Base-by-base conservation (phyloP, 2,329 filamentous ascomycete species). In the Alternaria gansuensis region DNA sequence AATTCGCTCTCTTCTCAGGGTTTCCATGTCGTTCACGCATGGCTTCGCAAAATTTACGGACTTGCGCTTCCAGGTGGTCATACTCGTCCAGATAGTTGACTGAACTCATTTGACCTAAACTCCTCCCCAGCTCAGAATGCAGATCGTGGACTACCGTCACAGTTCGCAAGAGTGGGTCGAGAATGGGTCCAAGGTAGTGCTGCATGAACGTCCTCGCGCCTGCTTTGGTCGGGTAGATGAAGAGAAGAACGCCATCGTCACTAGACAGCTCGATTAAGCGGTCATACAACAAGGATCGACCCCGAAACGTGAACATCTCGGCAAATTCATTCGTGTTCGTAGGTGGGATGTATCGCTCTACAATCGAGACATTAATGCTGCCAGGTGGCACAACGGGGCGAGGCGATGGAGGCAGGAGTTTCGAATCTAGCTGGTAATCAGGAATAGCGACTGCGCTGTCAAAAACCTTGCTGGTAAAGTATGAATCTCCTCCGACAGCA, bases 321-420 rank as follows among this genome's bases (percentile, higher is more conserved):
- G 79, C 75, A 59, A 87, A 87, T 68, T 89, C 87, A 64, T 85
- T 81, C 0, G 77, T 69, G 23, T 82, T 86, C 0, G 85, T 82
- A 2, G 87, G 87, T 17, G 87, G 87, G n/a, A 89, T 85, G 71
- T 87, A 89, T 36, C 87, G 83, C 74, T 89, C 87, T 4, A 89
- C 80, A 11, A 88, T 80, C 2, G 86, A 85, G 39, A 88, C 78
- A 54, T 88, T 82, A 60, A 88, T 84, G 49, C 83, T 86, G 17
- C 81, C 82, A 0, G 86, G 87, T 5, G 85, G 83, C 1, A 88
- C 86, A 41, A 88, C 82, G 2, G 85, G 85, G 54, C 82, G 79
- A 10, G 85, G 85, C 11, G 82, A 83, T 41, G 82, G 80, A 8
- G 83, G 80, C 4, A 82, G 73, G 17, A 82, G 79, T 44, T 79